Conservation (phyloP, 345 rosid species). For the Citrus cavaleriei region DNA sequence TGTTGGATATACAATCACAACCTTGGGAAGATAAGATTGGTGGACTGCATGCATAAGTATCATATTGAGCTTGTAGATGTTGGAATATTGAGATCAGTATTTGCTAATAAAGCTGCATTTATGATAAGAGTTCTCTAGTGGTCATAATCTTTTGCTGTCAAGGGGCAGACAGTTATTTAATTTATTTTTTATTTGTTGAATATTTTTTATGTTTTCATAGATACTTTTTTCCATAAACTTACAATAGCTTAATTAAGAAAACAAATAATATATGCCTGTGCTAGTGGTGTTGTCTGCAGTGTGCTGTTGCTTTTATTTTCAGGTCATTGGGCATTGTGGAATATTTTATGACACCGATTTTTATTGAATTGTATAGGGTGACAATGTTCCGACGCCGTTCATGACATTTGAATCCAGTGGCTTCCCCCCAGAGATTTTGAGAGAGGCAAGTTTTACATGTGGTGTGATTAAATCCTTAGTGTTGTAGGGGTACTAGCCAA, state of each 20-base stretch:
- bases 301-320: constrained; percentile 1
- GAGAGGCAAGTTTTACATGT: constrained; percentile 63
- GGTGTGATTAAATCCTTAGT: constrained; percentile 9
- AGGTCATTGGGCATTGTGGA: background rate
- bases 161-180: background rate
- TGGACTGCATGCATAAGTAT: background rate
- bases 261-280: background rate
- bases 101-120: background rate
- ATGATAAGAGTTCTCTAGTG: background rate
- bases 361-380: constrained; percentile 60
- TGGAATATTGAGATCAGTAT: background rate
- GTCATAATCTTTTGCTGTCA: background rate
- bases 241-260: background rate
- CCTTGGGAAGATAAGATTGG: background rate
- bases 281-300: background rate
- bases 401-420: constrained; percentile 91
- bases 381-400: constrained; percentile 82
- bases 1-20: background rate
- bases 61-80: background rate
- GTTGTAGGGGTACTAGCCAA: constrained; percentile 24
- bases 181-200: background rate
- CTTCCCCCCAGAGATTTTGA: constrained; percentile 86
- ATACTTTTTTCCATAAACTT: background rate
- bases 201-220: background rate
- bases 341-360: constrained; percentile 7